Evolutionary conservation across 2,329 filamentous ascomycete species (phyloP).

Genomic region (Phaeoacremonium minimum): DNA sequence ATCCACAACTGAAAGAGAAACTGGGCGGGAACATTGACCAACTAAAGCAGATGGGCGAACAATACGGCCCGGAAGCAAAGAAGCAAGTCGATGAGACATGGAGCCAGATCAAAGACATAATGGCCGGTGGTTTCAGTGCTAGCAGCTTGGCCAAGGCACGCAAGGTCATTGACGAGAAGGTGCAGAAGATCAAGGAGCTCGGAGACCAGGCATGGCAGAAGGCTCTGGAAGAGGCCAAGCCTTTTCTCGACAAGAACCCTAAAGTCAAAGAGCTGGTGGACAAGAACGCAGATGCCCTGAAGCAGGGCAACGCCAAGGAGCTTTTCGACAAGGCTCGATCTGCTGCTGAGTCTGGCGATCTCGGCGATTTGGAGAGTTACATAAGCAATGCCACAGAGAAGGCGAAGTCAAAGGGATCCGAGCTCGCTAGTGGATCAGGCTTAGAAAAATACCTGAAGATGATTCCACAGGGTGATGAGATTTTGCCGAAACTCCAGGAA

Average conservation of each 20-base stretch:
- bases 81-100: constrained; percentile 71
- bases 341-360: constrained; percentile 57
- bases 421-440: constrained; percentile 32
- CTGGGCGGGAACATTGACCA: constrained; percentile 64
- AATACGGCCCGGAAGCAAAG: constrained; percentile 72
- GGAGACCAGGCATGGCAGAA: constrained; percentile 71
- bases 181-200: constrained; percentile 59
- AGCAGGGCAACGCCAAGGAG: constrained; percentile 61
- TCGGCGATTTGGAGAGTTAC: constrained; percentile 55
- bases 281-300: constrained; percentile 64
- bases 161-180: constrained; percentile 66
- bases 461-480: constrained; percentile 60
- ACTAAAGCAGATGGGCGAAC: constrained; percentile 64
- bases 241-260: constrained; percentile 72
- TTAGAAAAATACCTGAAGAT: constrained; percentile 61
- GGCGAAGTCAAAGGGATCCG: constrained; percentile 45
- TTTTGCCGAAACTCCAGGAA: constrained; percentile 62
- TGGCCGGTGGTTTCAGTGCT: constrained; percentile 56
- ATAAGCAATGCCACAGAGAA: constrained; percentile 55
- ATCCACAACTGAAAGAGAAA: constrained; percentile 69
- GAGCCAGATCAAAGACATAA: constrained; percentile 59
- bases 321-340: constrained; percentile 59
- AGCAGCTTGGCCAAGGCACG: constrained; percentile 50
- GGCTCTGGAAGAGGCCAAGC: constrained; percentile 66
- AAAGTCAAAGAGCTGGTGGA: constrained; percentile 69